A percentile compares a stretch with the other conserved stretches of the same genome.
phyloP scores from a whole-genome alignment of 2,329 filamentous ascomycete genomes.

The Rhinocladiella mackenziei region DNA sequence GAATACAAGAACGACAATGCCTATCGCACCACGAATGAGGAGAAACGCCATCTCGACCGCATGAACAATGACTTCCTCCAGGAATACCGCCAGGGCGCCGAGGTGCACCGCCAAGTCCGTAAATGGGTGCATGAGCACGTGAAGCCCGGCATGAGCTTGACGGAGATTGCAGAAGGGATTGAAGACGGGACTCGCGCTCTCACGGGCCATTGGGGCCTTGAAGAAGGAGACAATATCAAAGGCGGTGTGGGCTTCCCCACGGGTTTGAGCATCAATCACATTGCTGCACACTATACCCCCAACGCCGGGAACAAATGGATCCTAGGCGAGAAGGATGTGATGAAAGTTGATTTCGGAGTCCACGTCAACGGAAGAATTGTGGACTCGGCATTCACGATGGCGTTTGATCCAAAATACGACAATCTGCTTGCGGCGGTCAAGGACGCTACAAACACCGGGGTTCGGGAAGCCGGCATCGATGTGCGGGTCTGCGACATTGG shows the following conservation, averaged over 20 bases:
- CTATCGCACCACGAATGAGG: conserved; percentile 75
- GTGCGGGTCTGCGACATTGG: conserved; percentile 83
- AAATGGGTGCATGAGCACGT: conserved; percentile 77
- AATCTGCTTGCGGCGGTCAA: conserved; percentile 63
- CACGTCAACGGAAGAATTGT: conserved; percentile 69
- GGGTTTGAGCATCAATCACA: conserved; percentile 77
- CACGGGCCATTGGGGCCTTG: conserved; percentile 69
- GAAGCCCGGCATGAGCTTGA: conserved; percentile 74
- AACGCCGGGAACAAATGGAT: conserved; percentile 80
- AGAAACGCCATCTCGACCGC: conserved; percentile 77
- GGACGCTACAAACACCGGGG: conserved; percentile 68
- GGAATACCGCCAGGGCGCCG: conserved; percentile 80
- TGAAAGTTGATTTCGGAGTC: conserved; percentile 71
- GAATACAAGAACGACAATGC: conserved; percentile 74
- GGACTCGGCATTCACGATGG: conserved; percentile 66
- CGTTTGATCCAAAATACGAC: conserved; percentile 66
- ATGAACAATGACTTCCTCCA: conserved; percentile 73
- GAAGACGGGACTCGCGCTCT: conserved; percentile 75
- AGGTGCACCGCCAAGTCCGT: conserved; percentile 82
- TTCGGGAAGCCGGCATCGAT: conserved; percentile 86
- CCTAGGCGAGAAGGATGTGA: conserved; percentile 62
- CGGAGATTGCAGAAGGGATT: conserved; percentile 81
- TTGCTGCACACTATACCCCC: conserved; percentile 80
- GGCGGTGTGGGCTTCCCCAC: conserved; percentile 85
- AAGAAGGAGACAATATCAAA: conserved; percentile 72